Conservation (phyloP, 306 rosid species). For the Aeschynomene evenia region DNA sequence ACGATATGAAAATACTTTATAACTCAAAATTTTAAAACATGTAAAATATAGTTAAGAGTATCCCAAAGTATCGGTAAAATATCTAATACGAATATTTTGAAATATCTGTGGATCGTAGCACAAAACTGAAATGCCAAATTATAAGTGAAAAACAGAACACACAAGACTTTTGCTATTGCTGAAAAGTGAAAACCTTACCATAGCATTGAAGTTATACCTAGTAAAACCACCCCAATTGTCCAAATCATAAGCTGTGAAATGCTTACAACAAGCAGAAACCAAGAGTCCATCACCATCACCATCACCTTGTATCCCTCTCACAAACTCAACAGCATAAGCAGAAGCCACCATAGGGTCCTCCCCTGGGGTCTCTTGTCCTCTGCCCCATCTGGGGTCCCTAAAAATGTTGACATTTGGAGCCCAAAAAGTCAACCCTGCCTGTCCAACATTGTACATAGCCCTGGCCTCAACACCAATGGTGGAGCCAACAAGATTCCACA, state of each 20-base stretch:
- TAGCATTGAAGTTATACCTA: conserved; percentile 84
- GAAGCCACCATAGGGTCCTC: conserved; percentile 89
- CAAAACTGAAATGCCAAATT: too few relatives aligned
- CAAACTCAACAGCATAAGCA: conserved; percentile 70
- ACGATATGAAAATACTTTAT: too few relatives aligned
- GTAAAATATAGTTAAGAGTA: too few relatives aligned
- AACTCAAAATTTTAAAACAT: too few relatives aligned
- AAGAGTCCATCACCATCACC: conserved; percentile 41
- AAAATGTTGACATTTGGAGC: conserved; percentile 78
- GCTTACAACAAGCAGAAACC: conserved; percentile 95
- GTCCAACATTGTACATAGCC: conserved; percentile 77
- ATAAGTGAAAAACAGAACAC: too few relatives aligned
- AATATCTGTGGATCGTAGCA: too few relatives aligned
- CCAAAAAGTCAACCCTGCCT: conserved; percentile 88
- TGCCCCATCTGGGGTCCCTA: conserved; percentile 94
- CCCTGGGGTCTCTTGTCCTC: conserved; percentile 94
- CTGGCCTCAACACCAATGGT: conserved; percentile 80
- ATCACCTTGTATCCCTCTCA: conserved; percentile 68
- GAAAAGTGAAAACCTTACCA: conserved; percentile 60
- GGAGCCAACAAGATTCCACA: conserved; percentile 58
- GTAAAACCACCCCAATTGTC: conserved; percentile 65
- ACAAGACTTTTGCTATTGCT: too few relatives aligned
- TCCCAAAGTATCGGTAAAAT: not conserved
- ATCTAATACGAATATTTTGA: too few relatives aligned
- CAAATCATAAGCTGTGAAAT: conserved; percentile 87